These are phyloP conservation scores for Neurospora terricola DNA, from an alignment of 495 filamentous ascomycete species.

Conservation along the genomic window DNA sequence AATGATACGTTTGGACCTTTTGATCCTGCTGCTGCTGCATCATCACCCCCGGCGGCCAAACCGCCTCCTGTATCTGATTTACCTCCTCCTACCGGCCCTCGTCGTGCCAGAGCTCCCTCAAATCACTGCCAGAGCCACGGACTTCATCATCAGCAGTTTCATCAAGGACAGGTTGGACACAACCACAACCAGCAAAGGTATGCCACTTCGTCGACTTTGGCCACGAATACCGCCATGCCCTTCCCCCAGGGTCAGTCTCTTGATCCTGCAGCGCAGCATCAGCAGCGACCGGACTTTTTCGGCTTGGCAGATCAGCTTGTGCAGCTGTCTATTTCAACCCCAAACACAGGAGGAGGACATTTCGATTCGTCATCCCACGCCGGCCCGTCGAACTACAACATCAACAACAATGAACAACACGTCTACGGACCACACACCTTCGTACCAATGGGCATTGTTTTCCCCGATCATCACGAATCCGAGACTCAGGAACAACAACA, in stretches of 20 bases:
- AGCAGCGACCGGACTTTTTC: not conserved
- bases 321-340: not conserved
- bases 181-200: not conserved
- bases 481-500: not conserved
- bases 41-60: not conserved
- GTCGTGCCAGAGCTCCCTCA: not conserved
- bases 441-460: not conserved
- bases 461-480: not conserved
- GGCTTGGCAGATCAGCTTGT: not conserved
- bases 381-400: not conserved
- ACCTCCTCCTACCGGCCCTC: conserved; percentile 3
- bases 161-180: not conserved
- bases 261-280: not conserved
- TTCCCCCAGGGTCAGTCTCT: not conserved
- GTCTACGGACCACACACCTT: not conserved
- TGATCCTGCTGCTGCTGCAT: not conserved
- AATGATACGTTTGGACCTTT: conserved; percentile 7
- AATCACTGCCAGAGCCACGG: not conserved
- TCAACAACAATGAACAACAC: not conserved
- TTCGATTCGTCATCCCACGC: not conserved
- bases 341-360: too few species aligned
- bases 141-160: not conserved
- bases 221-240: too few species aligned
- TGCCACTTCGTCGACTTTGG: not conserved
- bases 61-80: not conserved